These are phyloP conservation scores for Tulasnella sp. DNA, from an alignment of 768 basidiomycete genomes.

Conservation along the genomic window DNA sequence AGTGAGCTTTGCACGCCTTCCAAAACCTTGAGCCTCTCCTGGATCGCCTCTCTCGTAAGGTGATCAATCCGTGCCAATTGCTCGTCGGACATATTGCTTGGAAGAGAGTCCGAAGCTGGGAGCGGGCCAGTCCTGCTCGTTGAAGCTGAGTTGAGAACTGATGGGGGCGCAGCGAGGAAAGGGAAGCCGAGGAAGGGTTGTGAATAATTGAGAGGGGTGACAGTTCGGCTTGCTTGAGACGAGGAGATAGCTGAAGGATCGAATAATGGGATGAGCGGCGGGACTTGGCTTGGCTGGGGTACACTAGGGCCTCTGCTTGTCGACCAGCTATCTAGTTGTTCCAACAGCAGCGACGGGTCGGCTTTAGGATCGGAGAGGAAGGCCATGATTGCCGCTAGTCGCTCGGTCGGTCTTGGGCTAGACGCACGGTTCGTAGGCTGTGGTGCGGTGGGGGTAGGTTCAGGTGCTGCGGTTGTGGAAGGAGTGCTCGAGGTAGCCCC, in stretches of 20 bases:
- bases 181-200: conserved; percentile 18
- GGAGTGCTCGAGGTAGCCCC: conserved; percentile 27
- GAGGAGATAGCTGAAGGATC: conserved; percentile 33
- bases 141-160: conserved; percentile 24
- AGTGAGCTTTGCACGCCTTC: conserved; percentile 54
- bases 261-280: conserved; percentile 44
- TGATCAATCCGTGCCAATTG: conserved; percentile 63
- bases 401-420: conserved; percentile 24
- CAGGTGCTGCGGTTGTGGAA: conserved; percentile 24
- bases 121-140: conserved; percentile 13
- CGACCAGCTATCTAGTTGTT: background rate
- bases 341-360: background rate
- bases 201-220: conserved; percentile 21
- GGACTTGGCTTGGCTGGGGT: conserved; percentile 30
- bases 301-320: conserved; percentile 12
- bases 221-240: background rate
- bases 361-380: conserved; percentile 12
- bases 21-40: conserved; percentile 74
- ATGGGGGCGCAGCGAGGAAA: conserved; percentile 21
- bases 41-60: conserved; percentile 73
- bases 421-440: conserved; percentile 26
- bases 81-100: conserved; percentile 51
- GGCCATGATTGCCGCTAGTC: conserved; percentile 16
- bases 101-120: conserved; percentile 34
- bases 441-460: conserved; percentile 23